A percentile compares a stretch with the other conserved stretches of the same genome.
phyloP scores from a whole-genome alignment of 2,329 filamentous ascomycete genomes.

The Saccharata proteae region DNA sequence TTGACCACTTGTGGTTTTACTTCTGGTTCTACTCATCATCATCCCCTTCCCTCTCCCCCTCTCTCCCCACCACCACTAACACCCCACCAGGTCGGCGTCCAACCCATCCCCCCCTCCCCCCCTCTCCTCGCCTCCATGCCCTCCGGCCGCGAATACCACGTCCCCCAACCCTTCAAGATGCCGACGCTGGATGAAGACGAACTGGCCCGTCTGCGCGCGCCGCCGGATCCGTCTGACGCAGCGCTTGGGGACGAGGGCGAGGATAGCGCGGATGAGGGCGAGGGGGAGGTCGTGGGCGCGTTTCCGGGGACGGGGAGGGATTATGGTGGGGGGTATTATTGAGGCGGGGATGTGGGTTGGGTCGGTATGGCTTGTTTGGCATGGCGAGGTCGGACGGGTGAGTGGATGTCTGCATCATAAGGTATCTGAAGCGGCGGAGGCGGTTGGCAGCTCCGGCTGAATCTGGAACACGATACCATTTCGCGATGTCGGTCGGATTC shows the following conservation, averaged over 20 bases:
- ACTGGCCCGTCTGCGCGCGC: slow-evolving; percentile 47
- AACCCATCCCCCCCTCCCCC: slow-evolving; percentile 58
- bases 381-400: too few relatives aligned
- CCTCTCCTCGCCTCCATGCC: slow-evolving; percentile 69
- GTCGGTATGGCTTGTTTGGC: too few relatives aligned
- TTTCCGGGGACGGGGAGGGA: slow-evolving; percentile 24
- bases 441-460: too few relatives aligned
- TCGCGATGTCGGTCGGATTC: too few relatives aligned
- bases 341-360: too few relatives aligned
- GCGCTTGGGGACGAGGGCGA: slow-evolving; percentile 23
- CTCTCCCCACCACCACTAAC: slow-evolving; percentile 7
- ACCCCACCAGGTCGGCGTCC: slow-evolving; percentile 59
- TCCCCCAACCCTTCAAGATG: slow-evolving; percentile 53
- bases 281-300: slow-evolving; percentile 18
- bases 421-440: too few relatives aligned
- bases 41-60: not conserved
- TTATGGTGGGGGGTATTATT: too few relatives aligned
- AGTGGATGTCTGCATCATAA: too few relatives aligned
- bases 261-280: slow-evolving; percentile 24
- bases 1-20: too few relatives aligned
- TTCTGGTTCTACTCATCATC: too few relatives aligned
- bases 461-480: too few relatives aligned
- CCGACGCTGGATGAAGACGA: slow-evolving; percentile 53
- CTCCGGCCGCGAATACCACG: slow-evolving; percentile 76
- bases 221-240: slow-evolving; percentile 37